Conservation (phyloP, 495 filamentous ascomycete species). For the Cladorrhinum samala region DNA sequence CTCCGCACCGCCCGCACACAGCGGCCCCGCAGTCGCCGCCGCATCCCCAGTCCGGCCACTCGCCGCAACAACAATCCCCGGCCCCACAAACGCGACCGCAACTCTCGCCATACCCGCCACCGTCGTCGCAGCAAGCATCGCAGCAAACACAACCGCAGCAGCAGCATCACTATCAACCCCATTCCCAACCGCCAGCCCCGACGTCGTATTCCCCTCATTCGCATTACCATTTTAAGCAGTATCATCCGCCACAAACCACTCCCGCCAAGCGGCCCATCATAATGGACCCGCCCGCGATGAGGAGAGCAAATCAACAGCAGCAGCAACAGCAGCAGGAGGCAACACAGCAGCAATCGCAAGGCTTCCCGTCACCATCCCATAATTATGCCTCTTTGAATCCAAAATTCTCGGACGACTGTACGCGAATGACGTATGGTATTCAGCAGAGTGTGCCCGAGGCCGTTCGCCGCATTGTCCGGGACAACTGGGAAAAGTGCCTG, state of each 20-base stretch:
- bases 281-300: conserved; percentile 33
- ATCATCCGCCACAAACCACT: neutral
- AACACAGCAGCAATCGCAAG: conserved; percentile 8
- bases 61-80: neutral
- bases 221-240: neutral
- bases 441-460: conserved; percentile 38
- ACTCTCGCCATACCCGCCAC: neutral
- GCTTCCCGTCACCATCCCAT: conserved; percentile 36
- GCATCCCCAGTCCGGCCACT: neutral
- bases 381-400: conserved; percentile 32
- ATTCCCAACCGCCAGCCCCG: neutral
- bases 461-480: conserved; percentile 38
- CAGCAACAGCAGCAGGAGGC: too few relatives aligned
- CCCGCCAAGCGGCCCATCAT: conserved; percentile 30
- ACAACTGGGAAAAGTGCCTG: conserved; percentile 46
- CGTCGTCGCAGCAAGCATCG: neutral
- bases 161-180: conserved; percentile 7
- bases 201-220: conserved; percentile 2
- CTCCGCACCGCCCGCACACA: too few relatives aligned
- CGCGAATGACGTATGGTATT: conserved; percentile 36
- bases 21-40: neutral
- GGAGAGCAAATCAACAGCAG: conserved; percentile 14
- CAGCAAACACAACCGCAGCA: conserved; percentile 10
- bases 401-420: conserved; percentile 38
- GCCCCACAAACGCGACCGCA: neutral